Percentiles rank a stretch among this genome's conserved stretches.
Evolutionary conservation across 768 basidiomycete species (phyloP).

Genomic region (Amanita pallidorosea): DNA sequence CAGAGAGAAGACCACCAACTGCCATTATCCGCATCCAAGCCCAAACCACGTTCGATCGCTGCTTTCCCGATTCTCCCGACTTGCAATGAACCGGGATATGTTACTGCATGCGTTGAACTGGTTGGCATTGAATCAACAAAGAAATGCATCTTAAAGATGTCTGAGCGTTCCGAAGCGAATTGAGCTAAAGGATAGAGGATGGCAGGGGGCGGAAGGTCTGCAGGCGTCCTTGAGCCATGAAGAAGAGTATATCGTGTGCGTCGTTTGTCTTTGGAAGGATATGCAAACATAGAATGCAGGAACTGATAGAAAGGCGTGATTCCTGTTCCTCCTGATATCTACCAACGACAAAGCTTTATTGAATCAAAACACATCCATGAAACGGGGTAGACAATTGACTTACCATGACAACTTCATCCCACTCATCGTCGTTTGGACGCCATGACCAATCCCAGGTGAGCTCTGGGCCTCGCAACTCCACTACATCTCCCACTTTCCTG

Average conservation of each 20-base stretch:
- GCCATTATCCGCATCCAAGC: constrained; percentile 11
- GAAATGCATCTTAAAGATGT: constrained; percentile 43
- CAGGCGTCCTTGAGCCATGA: constrained; percentile 52
- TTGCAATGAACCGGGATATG: constrained; percentile 17
- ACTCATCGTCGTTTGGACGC: constrained; percentile 26
- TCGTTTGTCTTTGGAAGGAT: constrained; percentile 11
- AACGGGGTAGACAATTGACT: constrained; percentile 6
- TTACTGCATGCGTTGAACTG: constrained; percentile 11
- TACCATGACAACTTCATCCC: constrained; percentile 80
- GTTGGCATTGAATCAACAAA: constrained; percentile 48
- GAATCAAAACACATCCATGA: background rate
- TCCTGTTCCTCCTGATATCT: constrained; percentile 87
- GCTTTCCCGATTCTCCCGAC: constrained; percentile 46
- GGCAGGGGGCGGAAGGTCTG: constrained; percentile 58
- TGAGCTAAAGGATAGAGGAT: constrained; percentile 43
- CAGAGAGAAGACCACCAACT: constrained; percentile 27
- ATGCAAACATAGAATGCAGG: constrained; percentile 41
- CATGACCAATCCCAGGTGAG: constrained; percentile 47
- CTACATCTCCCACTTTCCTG: constrained; percentile 48
- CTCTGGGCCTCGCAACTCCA: constrained; percentile 73
- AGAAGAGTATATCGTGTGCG: constrained; percentile 60
- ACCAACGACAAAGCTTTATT: background rate
- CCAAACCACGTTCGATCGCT: constrained; percentile 33
- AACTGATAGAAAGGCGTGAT: constrained; percentile 82
- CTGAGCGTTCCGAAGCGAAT: constrained; percentile 40